Conservation (phyloP, 331 rosid genomes). For the Arachis monticola region DNA sequence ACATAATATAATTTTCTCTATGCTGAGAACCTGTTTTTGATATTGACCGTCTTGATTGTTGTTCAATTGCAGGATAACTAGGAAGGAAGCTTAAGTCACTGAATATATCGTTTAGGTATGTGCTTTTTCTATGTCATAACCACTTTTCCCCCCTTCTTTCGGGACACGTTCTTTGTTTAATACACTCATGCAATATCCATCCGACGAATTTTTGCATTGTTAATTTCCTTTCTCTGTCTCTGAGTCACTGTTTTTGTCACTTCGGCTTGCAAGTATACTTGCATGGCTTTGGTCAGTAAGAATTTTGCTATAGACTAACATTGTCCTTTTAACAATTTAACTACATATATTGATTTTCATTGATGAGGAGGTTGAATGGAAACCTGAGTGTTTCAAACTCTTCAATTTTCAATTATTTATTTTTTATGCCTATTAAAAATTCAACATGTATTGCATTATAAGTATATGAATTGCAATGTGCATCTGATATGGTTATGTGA, state of each 20-base stretch:
- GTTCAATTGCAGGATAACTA: conserved; percentile 68
- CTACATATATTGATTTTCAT: conserved; percentile 21
- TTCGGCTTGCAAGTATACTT: conserved; percentile 42
- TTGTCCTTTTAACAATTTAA: background rate
- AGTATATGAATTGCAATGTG: background rate
- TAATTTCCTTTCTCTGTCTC: background rate
- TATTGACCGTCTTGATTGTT: conserved; percentile 16
- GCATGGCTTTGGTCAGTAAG: conserved; percentile 36
- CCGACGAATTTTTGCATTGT: background rate
- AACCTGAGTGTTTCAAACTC: conserved; percentile 10
- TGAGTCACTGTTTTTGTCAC: conserved; percentile 19
- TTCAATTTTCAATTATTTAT: background rate
- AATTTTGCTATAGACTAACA: conserved; percentile 35
- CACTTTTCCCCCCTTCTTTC: conserved; percentile 11
- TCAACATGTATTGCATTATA: background rate
- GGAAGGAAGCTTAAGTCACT: conserved; percentile 79
- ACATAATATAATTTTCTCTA: background rate
- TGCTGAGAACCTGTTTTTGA: conserved; percentile 26
- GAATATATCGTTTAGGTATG: conserved; percentile 42
- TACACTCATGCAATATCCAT: conserved; percentile 7
- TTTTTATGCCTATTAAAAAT: background rate
- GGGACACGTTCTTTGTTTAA: conserved; percentile 3
- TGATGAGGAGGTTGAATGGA: conserved; percentile 30
- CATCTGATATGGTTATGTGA: background rate
- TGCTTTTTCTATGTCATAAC: conserved; percentile 20